phyloP scores from a whole-genome alignment of 192 early-diverging fungal genomes.

The Coemansia pectinata region DNA sequence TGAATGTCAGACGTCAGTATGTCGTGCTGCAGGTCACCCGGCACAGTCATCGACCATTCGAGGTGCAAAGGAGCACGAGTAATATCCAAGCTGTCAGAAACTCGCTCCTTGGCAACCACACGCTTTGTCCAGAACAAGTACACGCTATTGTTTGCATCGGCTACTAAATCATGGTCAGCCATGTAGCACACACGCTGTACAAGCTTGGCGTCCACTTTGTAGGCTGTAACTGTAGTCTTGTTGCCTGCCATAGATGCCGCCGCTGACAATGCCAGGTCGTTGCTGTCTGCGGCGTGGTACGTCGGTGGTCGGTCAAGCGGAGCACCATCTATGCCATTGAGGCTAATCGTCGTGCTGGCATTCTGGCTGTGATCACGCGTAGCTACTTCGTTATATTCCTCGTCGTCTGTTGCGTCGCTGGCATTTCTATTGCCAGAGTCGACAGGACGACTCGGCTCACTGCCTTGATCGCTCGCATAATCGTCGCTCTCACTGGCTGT shows the following conservation, averaged over 20 bases:
- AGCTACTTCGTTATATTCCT: not conserved
- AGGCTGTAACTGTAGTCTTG: not conserved
- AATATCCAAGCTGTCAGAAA: not conserved
- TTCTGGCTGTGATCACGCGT: not conserved
- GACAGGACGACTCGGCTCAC: not conserved
- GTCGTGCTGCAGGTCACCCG: constrained; percentile 5
- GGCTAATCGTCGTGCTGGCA: not conserved
- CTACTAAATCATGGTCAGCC: constrained; percentile 18
- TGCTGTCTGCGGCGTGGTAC: not conserved
- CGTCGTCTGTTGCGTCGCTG: not conserved
- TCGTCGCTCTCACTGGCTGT: not conserved
- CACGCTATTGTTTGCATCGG: constrained; percentile 12
- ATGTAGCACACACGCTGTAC: constrained; percentile 25
- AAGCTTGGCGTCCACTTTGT: constrained; percentile 26
- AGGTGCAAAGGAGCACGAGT: not conserved
- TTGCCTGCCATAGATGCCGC: not conserved
- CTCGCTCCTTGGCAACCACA: not conserved
- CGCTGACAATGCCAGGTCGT: not conserved
- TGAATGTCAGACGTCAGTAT: constrained; percentile 12
- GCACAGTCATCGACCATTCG: constrained; percentile 12
- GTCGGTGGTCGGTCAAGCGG: not conserved
- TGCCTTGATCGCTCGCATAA: not conserved
- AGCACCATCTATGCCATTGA: not conserved
- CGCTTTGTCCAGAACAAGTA: constrained; percentile 36
- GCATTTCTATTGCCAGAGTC: not conserved